Base-by-base conservation (phyloP, 169 alveolate species). In the Babesia ovis region DNA sequence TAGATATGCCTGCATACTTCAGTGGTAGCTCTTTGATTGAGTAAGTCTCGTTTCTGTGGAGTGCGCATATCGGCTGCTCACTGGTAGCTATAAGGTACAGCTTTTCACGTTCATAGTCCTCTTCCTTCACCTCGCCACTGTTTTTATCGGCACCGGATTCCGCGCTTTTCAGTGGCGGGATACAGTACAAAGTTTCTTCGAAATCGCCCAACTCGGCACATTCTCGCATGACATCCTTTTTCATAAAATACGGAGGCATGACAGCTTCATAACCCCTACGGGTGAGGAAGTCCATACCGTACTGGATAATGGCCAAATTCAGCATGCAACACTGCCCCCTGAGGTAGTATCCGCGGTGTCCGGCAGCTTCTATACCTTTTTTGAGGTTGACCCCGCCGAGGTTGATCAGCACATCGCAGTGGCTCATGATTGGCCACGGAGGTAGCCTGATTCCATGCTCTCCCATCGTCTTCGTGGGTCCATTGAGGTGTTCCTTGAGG, bases 181-280 rank as follows among this genome's bases (percentile, higher is more conserved):
- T 86, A 56, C 80, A 88, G 91, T 96, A 97, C 25, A 97, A 90
- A 57, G 98, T 92, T 68, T 97, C 99, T 82, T 97, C 99, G 90
- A 97, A 98, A 85, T 98, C 99, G 20, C 94, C 94, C 29, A 98
- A 87, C 86, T 98, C 98, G 18, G 99, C 99, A 43, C 99, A 94
- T 56, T 95, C 97, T 22, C 93, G 95, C 99, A 98, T 97, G 43
- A 95, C 77, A 70, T 61, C 90, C 90, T 89, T 91, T 82, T 89
- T 96, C 99, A 98, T 96, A 85, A 98, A 96, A 90, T 89, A 96
- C 9, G 99, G 99, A 9, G 99, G 98, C 89, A 97, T 97, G 46
- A 98, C 91, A 18, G 98, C 97, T n/a, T 92, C 77, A 85, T 97
- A 98, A 20, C 98, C 98, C 87, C 92, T 94, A 39, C 86, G 75